Percentiles rank a stretch among this genome's conserved stretches.
Conservation (phyloP, 2,329 filamentous ascomycete species). For the Colletotrichum tamarilloi region DNA sequence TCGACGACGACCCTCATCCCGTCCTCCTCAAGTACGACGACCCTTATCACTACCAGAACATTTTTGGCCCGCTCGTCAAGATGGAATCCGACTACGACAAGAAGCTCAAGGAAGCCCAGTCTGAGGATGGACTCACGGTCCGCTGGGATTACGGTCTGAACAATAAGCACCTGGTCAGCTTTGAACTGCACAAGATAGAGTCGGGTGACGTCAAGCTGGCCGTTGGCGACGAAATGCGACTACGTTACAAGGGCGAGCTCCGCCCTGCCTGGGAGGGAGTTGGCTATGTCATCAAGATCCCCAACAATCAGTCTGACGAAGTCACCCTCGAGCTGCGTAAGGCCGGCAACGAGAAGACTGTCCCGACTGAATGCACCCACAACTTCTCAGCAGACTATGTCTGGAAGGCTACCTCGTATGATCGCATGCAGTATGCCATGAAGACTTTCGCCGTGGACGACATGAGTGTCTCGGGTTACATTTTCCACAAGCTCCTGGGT, state of each 20-base stretch:
- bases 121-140: conserved; percentile 93
- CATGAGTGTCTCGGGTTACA: conserved; percentile 98
- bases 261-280: conserved; percentile 96
- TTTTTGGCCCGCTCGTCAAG: conserved; percentile 97
- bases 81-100: conserved; percentile 99
- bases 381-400: conserved; percentile 99
- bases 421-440: conserved; percentile 99
- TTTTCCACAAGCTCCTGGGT: conserved; percentile 95
- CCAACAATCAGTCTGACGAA: conserved; percentile 98
- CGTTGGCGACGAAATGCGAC: conserved; percentile 97
- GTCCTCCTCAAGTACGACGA: conserved; percentile 96
- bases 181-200: conserved; percentile 96
- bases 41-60: conserved; percentile 98
- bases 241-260: conserved; percentile 95
- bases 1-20: conserved; percentile 94
- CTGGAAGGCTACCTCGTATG: conserved; percentile 99
- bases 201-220: conserved; percentile 97
- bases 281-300: conserved; percentile 98
- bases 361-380: conserved; percentile 95
- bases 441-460: conserved; percentile 98
- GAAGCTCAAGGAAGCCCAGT: conserved; percentile 98
- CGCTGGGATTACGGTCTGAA: conserved; percentile 96
- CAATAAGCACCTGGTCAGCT: conserved; percentile 96
- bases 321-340: conserved; percentile 95
- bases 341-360: conserved; percentile 94